Percentiles rank a stretch among this genome's conserved stretches.
Evolutionary conservation across 2,329 filamentous ascomycete species (phyloP).

Genomic region (Neopestalotiopsis sp.): DNA sequence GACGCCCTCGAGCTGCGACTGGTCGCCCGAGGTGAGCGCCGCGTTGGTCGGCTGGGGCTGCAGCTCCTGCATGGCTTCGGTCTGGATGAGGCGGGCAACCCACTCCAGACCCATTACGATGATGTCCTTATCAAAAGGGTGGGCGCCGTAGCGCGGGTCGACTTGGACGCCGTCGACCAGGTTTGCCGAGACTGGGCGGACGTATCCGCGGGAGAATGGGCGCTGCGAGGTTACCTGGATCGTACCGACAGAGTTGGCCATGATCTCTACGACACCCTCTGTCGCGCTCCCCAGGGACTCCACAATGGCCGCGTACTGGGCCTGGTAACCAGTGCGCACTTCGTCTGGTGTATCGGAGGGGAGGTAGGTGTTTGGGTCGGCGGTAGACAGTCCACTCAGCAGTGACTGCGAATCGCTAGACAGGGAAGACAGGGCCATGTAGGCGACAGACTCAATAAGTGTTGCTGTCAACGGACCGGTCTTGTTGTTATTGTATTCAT

Average conservation of each 20-base stretch:
- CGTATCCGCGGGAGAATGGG: constrained; percentile 11
- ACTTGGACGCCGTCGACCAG: constrained; percentile 22
- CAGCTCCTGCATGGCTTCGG: constrained; percentile 7
- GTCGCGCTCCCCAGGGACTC: constrained; percentile 3
- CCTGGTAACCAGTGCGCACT: constrained; percentile 6
- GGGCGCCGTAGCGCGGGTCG: constrained; percentile 43
- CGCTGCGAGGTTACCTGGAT: constrained; percentile 14
- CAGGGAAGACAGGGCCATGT: constrained; percentile 4
- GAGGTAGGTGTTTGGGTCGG: constrained; percentile 13
- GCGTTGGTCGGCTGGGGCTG: constrained; percentile 1
- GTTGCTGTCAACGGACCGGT: constrained; percentile 15
- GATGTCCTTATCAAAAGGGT: constrained; percentile 43
- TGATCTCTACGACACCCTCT: constrained; percentile 14
- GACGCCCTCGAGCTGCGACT: constrained; percentile 29
- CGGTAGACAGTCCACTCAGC: background rate
- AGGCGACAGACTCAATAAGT: constrained; percentile 10
- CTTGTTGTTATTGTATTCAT: constrained; percentile 21
- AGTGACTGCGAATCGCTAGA: background rate
- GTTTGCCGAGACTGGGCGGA: constrained; percentile 5
- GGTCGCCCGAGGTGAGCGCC: constrained; percentile 19
- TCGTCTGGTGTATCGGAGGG: constrained; percentile 1
- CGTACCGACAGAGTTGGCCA: constrained; percentile 14
- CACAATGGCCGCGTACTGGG: background rate
- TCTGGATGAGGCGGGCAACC: constrained; percentile 14
- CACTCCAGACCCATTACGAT: constrained; percentile 29